Conservation (phyloP, 2,329 filamentous ascomycete species). For the Calonectria hongkongensis region DNA sequence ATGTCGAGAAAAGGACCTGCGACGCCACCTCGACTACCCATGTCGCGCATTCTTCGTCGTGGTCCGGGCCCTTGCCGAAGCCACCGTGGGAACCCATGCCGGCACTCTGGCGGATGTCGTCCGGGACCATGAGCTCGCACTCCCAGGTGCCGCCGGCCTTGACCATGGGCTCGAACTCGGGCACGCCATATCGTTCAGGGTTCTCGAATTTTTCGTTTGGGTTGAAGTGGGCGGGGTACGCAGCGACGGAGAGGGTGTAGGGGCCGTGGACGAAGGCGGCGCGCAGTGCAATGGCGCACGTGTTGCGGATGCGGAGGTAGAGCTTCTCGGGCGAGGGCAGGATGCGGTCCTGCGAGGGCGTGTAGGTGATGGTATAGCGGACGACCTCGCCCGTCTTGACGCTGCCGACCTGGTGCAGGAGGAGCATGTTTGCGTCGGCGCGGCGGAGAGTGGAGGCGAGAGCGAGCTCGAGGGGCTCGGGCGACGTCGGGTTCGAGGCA, state of each 20-base stretch:
- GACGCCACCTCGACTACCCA: slow-evolving; percentile 96
- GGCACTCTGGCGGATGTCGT: slow-evolving; percentile 82
- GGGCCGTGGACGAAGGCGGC: slow-evolving; percentile 98
- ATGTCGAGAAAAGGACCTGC: slow-evolving; percentile 94
- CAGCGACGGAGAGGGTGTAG: slow-evolving; percentile 91
- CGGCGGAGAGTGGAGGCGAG: slow-evolving; percentile 37
- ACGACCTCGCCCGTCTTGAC: slow-evolving; percentile 97
- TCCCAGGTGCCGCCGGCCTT: slow-evolving; percentile 94
- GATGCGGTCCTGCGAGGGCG: slow-evolving; percentile 90
- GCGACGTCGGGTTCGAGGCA: slow-evolving; percentile 29
- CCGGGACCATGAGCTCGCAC: slow-evolving; percentile 86
- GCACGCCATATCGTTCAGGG: slow-evolving; percentile 82
- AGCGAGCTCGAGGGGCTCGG: slow-evolving; percentile 29
- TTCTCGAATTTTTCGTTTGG: slow-evolving; percentile 86
- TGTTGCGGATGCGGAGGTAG: slow-evolving; percentile 92
- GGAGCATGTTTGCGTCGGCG: slow-evolving; percentile 78
- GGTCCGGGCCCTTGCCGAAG: slow-evolving; percentile 67
- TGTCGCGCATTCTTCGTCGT: slow-evolving; percentile 76
- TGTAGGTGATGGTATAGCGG: slow-evolving; percentile 94
- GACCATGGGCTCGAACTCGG: slow-evolving; percentile 96
- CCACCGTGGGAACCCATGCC: slow-evolving; percentile 66
- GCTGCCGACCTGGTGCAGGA: slow-evolving; percentile 92
- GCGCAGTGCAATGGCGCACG: slow-evolving; percentile 90
- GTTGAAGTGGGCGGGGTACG: slow-evolving; percentile 88
- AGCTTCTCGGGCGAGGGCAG: slow-evolving; percentile 88